Conservation (phyloP, 805 yeast genomes). For the Schwanniomyces vanrijiae region DNA sequence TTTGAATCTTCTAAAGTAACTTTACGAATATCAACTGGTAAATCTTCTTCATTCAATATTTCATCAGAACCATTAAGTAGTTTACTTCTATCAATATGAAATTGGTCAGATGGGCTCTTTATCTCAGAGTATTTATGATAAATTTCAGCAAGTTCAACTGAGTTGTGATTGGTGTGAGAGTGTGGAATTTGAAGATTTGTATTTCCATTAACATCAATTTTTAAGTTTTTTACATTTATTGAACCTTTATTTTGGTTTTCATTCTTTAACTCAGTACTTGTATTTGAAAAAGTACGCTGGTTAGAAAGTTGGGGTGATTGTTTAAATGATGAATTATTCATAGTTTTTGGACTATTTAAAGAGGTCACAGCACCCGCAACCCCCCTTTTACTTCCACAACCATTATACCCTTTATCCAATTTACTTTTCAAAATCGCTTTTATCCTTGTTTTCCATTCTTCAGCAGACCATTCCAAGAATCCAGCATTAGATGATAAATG, state of each 20-base stretch:
- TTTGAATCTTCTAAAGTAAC: conserved; percentile 24
- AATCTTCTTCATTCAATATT: conserved; percentile 31
- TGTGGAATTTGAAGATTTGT: background rate
- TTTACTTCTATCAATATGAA: conserved; percentile 32
- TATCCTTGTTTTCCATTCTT: conserved; percentile 33
- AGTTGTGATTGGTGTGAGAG: conserved; percentile 18
- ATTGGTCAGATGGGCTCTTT: conserved; percentile 40
- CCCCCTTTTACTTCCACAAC: conserved; percentile 73
- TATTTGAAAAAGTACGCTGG: background rate
- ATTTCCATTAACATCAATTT: conserved; percentile 4
- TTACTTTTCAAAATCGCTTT: conserved; percentile 32
- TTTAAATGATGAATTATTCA: conserved; percentile 4
- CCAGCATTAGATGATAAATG: conserved; percentile 20
- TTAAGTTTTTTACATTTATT: conserved; percentile 14
- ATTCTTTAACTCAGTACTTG: background rate
- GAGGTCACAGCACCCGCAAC: conserved; percentile 58
- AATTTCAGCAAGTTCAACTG: conserved; percentile 42
- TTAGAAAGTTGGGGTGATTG: conserved; percentile 8
- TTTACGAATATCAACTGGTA: conserved; percentile 31
- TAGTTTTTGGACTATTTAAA: conserved; percentile 37
- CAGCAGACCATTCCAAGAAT: conserved; percentile 38
- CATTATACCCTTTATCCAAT: conserved; percentile 56
- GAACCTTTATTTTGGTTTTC: background rate
- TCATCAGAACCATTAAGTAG: conserved; percentile 38
- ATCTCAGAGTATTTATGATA: conserved; percentile 43